Conservation (phyloP, 2,329 filamentous ascomycete genomes). For the Botrytis galanthina region DNA sequence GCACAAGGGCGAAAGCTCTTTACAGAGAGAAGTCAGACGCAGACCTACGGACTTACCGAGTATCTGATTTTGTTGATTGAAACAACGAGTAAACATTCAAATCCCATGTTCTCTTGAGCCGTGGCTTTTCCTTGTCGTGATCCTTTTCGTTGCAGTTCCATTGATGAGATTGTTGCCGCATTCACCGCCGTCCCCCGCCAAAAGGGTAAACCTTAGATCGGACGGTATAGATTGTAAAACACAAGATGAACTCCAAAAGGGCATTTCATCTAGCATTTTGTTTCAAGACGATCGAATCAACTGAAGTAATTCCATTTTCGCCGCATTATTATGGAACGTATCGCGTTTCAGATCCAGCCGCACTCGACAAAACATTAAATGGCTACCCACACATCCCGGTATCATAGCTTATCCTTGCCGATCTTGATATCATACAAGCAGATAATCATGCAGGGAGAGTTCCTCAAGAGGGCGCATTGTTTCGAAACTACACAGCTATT, state of each 20-base stretch:
- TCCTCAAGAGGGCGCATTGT: conserved; percentile 21
- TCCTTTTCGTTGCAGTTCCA: neutral
- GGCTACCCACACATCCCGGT: neutral
- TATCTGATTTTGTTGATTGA: neutral
- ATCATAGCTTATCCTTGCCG: neutral
- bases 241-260: neutral
- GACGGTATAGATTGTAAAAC: neutral
- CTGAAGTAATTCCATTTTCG: neutral
- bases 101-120: neutral
- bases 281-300: neutral
- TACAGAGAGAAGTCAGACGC: too few relatives aligned
- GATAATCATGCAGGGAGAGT: neutral
- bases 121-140: neutral
- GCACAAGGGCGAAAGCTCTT: neutral
- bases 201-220: neutral
- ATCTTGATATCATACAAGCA: neutral
- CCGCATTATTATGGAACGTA: neutral
- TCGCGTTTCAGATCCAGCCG: conserved; percentile 10
- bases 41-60: neutral
- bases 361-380: neutral
- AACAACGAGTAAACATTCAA: too few relatives aligned
- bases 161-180: neutral
- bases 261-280: neutral
- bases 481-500: conserved; percentile 15
- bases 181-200: neutral